phyloP scores from a whole-genome alignment of 345 rosid species.

The Leavenworthia alabamica region DNA sequence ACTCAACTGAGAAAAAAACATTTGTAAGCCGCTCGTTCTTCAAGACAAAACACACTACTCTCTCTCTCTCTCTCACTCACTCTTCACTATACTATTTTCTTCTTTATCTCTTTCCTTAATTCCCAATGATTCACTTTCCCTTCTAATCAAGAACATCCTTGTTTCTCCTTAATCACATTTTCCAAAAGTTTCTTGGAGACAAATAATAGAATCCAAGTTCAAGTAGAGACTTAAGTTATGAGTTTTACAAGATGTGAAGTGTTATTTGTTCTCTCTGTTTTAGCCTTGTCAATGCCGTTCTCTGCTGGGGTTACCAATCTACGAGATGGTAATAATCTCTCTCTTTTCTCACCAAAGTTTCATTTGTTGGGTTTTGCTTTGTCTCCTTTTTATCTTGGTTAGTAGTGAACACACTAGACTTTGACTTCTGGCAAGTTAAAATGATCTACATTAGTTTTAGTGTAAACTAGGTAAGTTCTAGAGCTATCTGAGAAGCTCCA shows the following conservation, averaged over 20 bases:
- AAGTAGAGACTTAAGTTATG: constrained; percentile 29
- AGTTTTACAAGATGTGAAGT: constrained; percentile 33
- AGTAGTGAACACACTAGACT: neutral
- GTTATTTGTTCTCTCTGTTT: constrained; percentile 33
- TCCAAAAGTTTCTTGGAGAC: neutral
- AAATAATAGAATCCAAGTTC: constrained; percentile 9
- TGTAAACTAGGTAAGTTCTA: neutral
- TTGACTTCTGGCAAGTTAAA: constrained; percentile 1
- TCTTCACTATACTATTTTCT: constrained; percentile 6
- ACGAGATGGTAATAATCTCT: constrained; percentile 50
- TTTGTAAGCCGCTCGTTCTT: constrained; percentile 34
- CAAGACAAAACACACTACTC: constrained; percentile 29
- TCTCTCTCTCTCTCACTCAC: constrained; percentile 1
- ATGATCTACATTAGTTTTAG: constrained; percentile 4
- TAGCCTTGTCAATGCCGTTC: constrained; percentile 38
- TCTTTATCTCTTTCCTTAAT: constrained; percentile 29
- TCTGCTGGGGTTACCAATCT: constrained; percentile 45
- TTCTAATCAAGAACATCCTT: constrained; percentile 26
- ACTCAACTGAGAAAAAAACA: constrained; percentile 23
- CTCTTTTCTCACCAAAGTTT: neutral
- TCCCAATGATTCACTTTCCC: constrained; percentile 30
- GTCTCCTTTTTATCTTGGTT: neutral
- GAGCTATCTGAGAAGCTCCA: neutral
- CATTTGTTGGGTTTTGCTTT: neutral
- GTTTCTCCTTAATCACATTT: constrained; percentile 12